Percentiles rank a stretch among this genome's conserved stretches.
Conservation (phyloP, 106 monocot genomes). For the Dendrobium catenatum region DNA sequence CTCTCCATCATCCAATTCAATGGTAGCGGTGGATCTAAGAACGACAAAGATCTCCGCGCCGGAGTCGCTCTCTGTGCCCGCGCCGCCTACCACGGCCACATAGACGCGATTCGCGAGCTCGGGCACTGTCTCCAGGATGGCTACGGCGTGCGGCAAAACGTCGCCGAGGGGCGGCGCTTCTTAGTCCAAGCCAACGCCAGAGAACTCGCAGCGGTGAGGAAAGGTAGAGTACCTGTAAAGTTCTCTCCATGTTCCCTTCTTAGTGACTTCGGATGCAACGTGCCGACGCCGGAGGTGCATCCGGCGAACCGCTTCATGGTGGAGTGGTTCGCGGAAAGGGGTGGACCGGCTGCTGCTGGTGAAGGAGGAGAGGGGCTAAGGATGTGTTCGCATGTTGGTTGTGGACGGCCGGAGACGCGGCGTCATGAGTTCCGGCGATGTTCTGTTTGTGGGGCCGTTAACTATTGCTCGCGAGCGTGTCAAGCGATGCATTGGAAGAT, state of each 20-base stretch:
- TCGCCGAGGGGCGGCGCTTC: conserved; percentile 43
- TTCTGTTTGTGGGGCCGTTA: conserved; percentile 42
- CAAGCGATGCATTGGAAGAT: conserved; percentile 57
- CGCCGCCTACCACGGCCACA: conserved; percentile 44
- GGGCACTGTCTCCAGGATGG: conserved; percentile 73
- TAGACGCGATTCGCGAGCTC: conserved; percentile 61
- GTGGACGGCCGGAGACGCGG: conserved; percentile 56
- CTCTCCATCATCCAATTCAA: conserved; percentile 64
- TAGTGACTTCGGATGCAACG: conserved; percentile 48
- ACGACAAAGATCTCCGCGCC: conserved; percentile 45
- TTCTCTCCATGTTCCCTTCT: conserved; percentile 19
- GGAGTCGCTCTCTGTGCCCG: conserved; percentile 46
- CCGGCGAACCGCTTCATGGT: conserved; percentile 63
- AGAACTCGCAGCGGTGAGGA: conserved; percentile 29
- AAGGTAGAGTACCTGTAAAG: not conserved
- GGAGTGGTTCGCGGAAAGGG: conserved; percentile 51
- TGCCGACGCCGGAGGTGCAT: conserved; percentile 40
- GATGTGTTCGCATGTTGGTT: conserved; percentile 35
- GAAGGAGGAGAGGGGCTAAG: conserved; percentile 25
- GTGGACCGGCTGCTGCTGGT: not conserved
- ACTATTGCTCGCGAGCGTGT: conserved; percentile 60
- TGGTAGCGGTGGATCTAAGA: conserved; percentile 52
- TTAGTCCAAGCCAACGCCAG: conserved; percentile 42
- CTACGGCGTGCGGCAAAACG: conserved; percentile 49
- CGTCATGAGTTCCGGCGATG: conserved; percentile 55